Evolutionary conservation across 192 early-diverging fungal genomes (phyloP).

Genomic region (Coemansia sp.): DNA sequence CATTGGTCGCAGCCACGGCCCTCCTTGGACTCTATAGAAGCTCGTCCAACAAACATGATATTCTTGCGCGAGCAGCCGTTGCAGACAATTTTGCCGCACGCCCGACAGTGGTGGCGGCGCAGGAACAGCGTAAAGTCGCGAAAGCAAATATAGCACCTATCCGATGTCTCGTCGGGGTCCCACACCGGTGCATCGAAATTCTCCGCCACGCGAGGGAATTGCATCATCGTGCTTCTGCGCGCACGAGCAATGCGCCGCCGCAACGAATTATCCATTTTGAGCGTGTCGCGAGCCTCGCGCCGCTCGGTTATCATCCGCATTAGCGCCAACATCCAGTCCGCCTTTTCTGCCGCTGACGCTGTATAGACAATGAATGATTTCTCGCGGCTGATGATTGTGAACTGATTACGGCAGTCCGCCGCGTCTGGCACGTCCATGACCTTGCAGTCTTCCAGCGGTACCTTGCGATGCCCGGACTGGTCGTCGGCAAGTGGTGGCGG

Average conservation of each 20-base stretch:
- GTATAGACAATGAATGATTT: constrained; percentile 81
- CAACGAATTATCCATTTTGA: constrained; percentile 57
- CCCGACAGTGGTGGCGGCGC: constrained; percentile 77
- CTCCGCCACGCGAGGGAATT: constrained; percentile 62
- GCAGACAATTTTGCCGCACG: constrained; percentile 82
- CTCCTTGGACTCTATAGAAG: constrained; percentile 35
- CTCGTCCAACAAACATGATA: constrained; percentile 42
- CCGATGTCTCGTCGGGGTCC: constrained; percentile 71
- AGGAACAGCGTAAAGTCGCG: constrained; percentile 67
- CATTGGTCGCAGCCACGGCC: constrained; percentile 56
- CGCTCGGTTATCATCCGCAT: constrained; percentile 58
- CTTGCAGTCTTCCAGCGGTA: constrained; percentile 62
- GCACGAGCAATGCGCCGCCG: constrained; percentile 46
- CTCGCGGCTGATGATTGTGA: constrained; percentile 77
- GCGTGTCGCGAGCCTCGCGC: constrained; percentile 58
- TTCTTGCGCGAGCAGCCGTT: constrained; percentile 66
- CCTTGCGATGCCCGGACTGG: constrained; percentile 68
- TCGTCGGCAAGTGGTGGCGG: constrained; percentile 59
- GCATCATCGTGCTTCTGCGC: constrained; percentile 54
- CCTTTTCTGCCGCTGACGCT: constrained; percentile 55
- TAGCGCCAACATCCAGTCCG: constrained; percentile 67
- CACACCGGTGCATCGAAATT: constrained; percentile 70
- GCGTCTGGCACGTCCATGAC: constrained; percentile 58
- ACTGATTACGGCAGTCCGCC: constrained; percentile 60
- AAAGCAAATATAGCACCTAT: constrained; percentile 70